phyloP scores from a whole-genome alignment of 345 rosid genomes.

The Populus euphratica region DNA sequence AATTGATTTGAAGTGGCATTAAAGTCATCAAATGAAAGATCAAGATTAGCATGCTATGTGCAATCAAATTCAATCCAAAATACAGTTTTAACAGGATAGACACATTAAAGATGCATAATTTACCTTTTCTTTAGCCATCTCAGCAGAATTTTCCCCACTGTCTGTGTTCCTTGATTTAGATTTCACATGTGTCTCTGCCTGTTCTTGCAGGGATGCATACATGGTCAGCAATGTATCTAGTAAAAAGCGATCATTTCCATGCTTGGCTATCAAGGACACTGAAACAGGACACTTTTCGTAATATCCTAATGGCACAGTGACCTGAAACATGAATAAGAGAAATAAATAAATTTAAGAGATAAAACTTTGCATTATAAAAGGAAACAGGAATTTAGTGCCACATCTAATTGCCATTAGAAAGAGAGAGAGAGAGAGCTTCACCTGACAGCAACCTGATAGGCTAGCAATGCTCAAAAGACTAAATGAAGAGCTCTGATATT shows the following conservation, averaged over 20 bases:
- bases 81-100: neutral
- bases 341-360: neutral
- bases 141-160: slow-evolving; percentile 59
- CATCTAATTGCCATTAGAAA: neutral
- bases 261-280: slow-evolving; percentile 74
- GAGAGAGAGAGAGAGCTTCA: slow-evolving; percentile 26
- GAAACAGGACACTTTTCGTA: slow-evolving; percentile 73
- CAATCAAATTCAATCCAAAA: slow-evolving; percentile 8
- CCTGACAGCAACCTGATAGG: slow-evolving; percentile 98
- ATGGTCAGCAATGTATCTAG: slow-evolving; percentile 69
- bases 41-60: neutral
- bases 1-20: neutral
- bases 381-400: neutral
- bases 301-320: slow-evolving; percentile 64
- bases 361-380: neutral
- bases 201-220: slow-evolving; percentile 67
- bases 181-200: slow-evolving; percentile 44
- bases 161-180: slow-evolving; percentile 44
- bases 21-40: neutral
- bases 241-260: slow-evolving; percentile 85
- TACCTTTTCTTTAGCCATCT: slow-evolving; percentile 92
- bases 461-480: slow-evolving; percentile 86
- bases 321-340: slow-evolving; percentile 40
- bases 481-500: slow-evolving; percentile 52
- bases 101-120: neutral